These are phyloP conservation scores for Albugo laibachii DNA, from an alignment of 352 stramenopile genomes.

Conservation along the genomic window DNA sequence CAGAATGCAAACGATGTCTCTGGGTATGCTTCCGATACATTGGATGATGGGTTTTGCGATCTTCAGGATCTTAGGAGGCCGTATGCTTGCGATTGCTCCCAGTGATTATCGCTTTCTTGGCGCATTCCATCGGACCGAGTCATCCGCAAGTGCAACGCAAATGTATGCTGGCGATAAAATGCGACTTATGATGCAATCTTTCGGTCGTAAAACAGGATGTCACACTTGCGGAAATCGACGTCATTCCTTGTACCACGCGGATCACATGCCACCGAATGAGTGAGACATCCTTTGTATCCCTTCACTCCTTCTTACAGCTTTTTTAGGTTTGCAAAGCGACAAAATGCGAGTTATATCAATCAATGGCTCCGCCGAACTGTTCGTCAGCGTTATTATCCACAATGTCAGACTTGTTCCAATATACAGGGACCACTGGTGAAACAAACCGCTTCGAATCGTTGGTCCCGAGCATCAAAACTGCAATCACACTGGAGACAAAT, in stretches of 20 bases:
- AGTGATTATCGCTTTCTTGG: conserved; percentile 55
- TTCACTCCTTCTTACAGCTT: background rate
- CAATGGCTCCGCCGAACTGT: conserved; percentile 24
- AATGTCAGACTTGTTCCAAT: conserved; percentile 70
- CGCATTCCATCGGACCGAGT: conserved; percentile 58
- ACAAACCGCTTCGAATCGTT: conserved; percentile 30
- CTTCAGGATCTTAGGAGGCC: conserved; percentile 55
- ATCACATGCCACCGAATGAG: conserved; percentile 76
- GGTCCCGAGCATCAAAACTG: conserved; percentile 35
- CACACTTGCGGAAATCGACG: conserved; percentile 61
- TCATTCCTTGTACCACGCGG: conserved; percentile 40
- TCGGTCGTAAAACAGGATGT: conserved; percentile 57
- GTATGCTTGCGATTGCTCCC: conserved; percentile 44
- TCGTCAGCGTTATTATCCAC: conserved; percentile 61
- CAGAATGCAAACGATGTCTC: conserved; percentile 10
- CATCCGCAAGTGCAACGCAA: conserved; percentile 44
- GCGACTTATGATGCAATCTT: conserved; percentile 52
- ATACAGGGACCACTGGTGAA: conserved; percentile 10
- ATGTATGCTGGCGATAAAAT: conserved; percentile 48
- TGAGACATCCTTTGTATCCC: conserved; percentile 12
- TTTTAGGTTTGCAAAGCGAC: conserved; percentile 31
- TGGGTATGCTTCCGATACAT: conserved; percentile 26
- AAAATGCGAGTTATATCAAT: conserved; percentile 22
- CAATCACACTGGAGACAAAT: conserved; percentile 40
- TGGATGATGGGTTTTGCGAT: conserved; percentile 52